Base-by-base conservation (phyloP, 148 eudicot species). In the Chenopodium quinoa region DNA sequence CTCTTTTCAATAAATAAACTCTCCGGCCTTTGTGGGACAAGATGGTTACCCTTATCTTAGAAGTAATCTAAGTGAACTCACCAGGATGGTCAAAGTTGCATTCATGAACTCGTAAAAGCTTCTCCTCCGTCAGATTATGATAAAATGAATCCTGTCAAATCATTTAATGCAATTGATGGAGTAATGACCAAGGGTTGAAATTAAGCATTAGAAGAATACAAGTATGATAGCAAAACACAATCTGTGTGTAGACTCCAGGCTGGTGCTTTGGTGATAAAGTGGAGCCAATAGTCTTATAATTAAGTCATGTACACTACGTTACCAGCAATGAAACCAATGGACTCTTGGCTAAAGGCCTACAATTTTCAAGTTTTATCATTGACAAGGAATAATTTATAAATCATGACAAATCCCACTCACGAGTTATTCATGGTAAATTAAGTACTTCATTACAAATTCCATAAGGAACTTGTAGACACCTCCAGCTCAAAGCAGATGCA, bases 51-150 rank as follows among this genome's bases (percentile, higher is more conserved):
- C 62, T 34, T 6, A 40, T 40, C 44, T 7, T 40, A 40, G 7
- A 54, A 84, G 29, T 52, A 73, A 20, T 52, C 44, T 54, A 66
- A 22, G 7, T 37, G 79, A 79, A 86, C 91, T 89, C 81, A 92
- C 99, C 98, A 79, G 99, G 99, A 81, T 97, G 99, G 86, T 94
- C 98, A 88, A 97, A 97, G 80, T 94, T 94, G 91, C 90, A 93
- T 73, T 97, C 98, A 83, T 92, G 86, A 82, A 94, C 95, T 77
- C 87, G 91, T 77, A 88, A 83, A 86, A 97, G 98, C 87, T 92
- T 95, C 79, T 97, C 94, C 70, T 86, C 88, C 4, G 93, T 90
- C 85, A 97, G 85, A 85, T 85, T 90, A 83, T 89, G 90, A 85
- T 97, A 94, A 82, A 97, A 94, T 9, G 99, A 97, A 85, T 97